Percentiles rank a stretch among this genome's conserved stretches.
Conservation (phyloP, 1,284 basidiomycete genomes). For the Cryptococcus wingfieldii region DNA sequence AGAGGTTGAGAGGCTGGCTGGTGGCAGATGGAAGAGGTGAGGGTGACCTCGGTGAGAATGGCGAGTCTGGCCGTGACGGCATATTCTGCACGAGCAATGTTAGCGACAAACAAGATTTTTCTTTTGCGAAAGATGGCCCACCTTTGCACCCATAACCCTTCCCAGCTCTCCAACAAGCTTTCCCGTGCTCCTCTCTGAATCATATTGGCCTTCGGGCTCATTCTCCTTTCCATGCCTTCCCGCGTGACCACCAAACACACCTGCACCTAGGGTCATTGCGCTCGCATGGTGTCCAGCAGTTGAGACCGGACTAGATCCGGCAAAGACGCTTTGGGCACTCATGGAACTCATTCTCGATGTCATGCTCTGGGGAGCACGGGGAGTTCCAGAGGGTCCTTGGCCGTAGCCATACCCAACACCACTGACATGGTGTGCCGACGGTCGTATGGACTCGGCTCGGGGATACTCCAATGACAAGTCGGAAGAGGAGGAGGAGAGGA, state of each 20-base stretch:
- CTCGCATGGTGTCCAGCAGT: constrained; percentile 82
- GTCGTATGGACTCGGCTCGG: constrained; percentile 14
- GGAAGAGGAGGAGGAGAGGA: constrained; percentile 15
- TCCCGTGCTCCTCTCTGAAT: constrained; percentile 74
- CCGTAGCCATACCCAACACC: constrained; percentile 5
- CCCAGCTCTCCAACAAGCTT: constrained; percentile 50
- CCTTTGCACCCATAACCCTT: constrained; percentile 37
- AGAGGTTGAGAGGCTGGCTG: constrained; percentile 50
- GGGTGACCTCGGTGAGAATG: constrained; percentile 15
- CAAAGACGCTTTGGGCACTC: constrained; percentile 15
- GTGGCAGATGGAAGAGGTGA: constrained; percentile 19
- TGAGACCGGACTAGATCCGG: constrained; percentile 56
- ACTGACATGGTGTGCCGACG: constrained; percentile 3
- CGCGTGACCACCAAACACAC: constrained; percentile 54
- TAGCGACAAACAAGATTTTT: background rate
- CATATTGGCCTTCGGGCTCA: constrained; percentile 64
- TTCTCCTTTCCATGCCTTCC: constrained; percentile 49
- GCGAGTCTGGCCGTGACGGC: constrained; percentile 23
- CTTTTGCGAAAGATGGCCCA: constrained; percentile 11
- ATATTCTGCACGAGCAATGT: constrained; percentile 11
- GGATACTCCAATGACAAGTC: constrained; percentile 24
- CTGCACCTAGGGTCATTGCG: constrained; percentile 75
- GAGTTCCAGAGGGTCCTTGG: constrained; percentile 23
- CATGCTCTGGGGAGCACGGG: constrained; percentile 8
- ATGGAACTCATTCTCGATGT: constrained; percentile 5